Percentiles rank a stretch among this genome's conserved stretches.
These are phyloP conservation scores for Didymella glomerata DNA, from an alignment of 2,329 filamentous ascomycete genomes.

Conservation along the genomic window DNA sequence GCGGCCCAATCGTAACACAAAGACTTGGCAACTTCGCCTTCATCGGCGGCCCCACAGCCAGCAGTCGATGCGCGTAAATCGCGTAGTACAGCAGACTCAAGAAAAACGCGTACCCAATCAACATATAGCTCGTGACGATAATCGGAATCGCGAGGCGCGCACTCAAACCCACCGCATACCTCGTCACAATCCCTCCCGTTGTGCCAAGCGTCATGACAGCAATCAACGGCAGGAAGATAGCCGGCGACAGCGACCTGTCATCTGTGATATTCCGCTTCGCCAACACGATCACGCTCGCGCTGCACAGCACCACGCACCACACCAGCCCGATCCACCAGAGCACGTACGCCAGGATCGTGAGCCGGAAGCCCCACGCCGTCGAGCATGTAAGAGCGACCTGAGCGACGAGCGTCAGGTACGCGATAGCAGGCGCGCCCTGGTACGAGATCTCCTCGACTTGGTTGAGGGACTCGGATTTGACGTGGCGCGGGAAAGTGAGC, in stretches of 20 bases:
- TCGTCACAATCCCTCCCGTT: constrained; percentile 24
- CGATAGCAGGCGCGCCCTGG: constrained; percentile 65
- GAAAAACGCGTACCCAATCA: constrained; percentile 29
- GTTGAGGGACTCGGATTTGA: constrained; percentile 59
- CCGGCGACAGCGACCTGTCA: constrained; percentile 23
- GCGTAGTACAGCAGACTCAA: constrained; percentile 29
- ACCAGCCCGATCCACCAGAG: constrained; percentile 36
- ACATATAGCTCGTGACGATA: constrained; percentile 30
- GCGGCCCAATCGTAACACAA: constrained; percentile 25
- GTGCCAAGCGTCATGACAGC: constrained; percentile 30
- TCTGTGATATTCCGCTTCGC: constrained; percentile 23
- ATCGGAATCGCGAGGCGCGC: constrained; percentile 27
- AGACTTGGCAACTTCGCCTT: constrained; percentile 24
- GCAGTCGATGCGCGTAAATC: constrained; percentile 24
- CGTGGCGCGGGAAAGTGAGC: constrained; percentile 15
- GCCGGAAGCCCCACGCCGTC: constrained; percentile 72
- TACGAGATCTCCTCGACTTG: constrained; percentile 70
- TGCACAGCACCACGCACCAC: constrained; percentile 29
- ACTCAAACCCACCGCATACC: constrained; percentile 24
- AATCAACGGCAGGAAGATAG: constrained; percentile 30
- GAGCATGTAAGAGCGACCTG: constrained; percentile 63
- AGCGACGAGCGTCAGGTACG: constrained; percentile 73
- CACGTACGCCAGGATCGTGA: constrained; percentile 60
- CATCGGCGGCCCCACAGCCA: constrained; percentile 27
- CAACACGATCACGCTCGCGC: constrained; percentile 24